These are phyloP conservation scores for Oleoguttula mirabilis DNA, from an alignment of 495 filamentous ascomycete species.

Conservation along the genomic window DNA sequence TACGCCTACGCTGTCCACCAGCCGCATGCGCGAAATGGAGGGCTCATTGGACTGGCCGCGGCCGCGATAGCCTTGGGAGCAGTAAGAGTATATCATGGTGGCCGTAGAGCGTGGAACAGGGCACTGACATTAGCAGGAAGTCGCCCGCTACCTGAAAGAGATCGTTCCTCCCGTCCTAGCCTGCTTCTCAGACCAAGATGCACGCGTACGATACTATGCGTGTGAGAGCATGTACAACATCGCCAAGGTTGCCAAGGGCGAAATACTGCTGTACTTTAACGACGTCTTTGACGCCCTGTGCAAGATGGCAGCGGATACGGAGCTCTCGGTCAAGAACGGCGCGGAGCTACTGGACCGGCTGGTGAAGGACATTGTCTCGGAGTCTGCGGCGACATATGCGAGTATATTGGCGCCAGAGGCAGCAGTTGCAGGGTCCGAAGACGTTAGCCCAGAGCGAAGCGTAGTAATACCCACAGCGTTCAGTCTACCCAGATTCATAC, in stretches of 20 bases:
- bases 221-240: conserved; percentile 99
- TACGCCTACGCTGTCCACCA: conserved; percentile 97
- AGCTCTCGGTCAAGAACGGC: conserved; percentile 96
- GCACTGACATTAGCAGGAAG: conserved; percentile 40
- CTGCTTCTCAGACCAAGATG: conserved; percentile 97
- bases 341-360: conserved; percentile 92
- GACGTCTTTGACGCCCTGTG: conserved; percentile 94
- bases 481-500: conserved; percentile 82
- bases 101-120: conserved; percentile 21
- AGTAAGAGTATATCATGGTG: conserved; percentile 38
- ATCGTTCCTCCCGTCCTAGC: conserved; percentile 97
- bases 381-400: conserved; percentile 90
- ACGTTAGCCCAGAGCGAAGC: conserved; percentile 5
- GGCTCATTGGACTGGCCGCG: conserved; percentile 89
- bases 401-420: conserved; percentile 55
- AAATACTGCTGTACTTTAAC: conserved; percentile 93
- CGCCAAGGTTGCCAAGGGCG: conserved; percentile 96
- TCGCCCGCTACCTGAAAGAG: conserved; percentile 78
- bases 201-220: conserved; percentile 93
- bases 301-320: conserved; percentile 94
- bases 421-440: conserved; percentile 35
- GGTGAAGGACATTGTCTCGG: conserved; percentile 95
- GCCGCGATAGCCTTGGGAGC: conserved; percentile 91
- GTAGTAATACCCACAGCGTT: conserved; percentile 70
- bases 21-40: conserved; percentile 92